phyloP scores from a whole-genome alignment of 2,329 filamentous ascomycete species.

The Pleoardoris graminearum region DNA sequence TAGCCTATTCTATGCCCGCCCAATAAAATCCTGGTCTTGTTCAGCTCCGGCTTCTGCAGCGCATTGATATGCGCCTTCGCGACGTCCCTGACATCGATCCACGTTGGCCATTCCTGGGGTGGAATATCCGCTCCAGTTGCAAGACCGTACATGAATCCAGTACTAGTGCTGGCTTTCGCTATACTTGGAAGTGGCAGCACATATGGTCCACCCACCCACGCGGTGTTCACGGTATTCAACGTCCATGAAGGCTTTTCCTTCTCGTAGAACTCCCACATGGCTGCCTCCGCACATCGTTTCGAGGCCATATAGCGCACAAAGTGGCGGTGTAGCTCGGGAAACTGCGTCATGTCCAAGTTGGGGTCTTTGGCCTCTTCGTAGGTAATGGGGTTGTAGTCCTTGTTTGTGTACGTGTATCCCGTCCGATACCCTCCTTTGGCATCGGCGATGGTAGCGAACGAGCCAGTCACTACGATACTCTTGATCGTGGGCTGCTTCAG shows the following conservation, averaged over 20 bases:
- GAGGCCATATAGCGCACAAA: conserved; percentile 23
- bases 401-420: conserved; percentile 9
- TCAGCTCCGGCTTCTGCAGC: conserved; percentile 3
- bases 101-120: conserved; percentile 6
- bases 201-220: conserved; percentile 9
- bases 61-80: conserved; percentile 13
- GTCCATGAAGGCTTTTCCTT: conserved; percentile 40
- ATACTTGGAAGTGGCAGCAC: conserved; percentile 6
- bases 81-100: conserved; percentile 14
- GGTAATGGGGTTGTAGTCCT: conserved; percentile 15
- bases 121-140: conserved; percentile 4
- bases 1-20: conserved; percentile 4
- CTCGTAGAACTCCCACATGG: conserved; percentile 34
- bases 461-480: conserved; percentile 23
- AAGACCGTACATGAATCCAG: conserved; percentile 4
- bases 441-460: conserved; percentile 10
- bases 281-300: conserved; percentile 25
- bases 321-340: conserved; percentile 6
- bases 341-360: conserved; percentile 16
- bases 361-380: conserved; percentile 25
- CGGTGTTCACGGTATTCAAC: conserved; percentile 43
- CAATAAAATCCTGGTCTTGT: neutral
- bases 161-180: neutral
- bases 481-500: conserved; percentile 17
- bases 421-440: neutral